Conservation (phyloP, 2,329 filamentous ascomycete genomes). For the Phoma herbarum region DNA sequence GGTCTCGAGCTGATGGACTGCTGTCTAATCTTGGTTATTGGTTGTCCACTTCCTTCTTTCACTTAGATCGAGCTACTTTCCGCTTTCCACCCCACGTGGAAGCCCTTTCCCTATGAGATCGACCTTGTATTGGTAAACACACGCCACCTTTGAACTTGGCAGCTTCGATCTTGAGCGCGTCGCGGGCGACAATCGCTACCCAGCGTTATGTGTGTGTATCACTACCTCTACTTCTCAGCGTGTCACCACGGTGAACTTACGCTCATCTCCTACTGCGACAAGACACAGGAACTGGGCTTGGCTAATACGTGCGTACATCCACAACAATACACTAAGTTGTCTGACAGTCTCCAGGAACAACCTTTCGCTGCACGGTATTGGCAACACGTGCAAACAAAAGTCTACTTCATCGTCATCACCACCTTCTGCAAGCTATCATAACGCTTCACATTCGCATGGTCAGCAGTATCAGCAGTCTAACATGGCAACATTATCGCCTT, state of each 20-base stretch:
- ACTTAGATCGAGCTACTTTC: not conserved
- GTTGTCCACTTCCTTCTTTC: not conserved
- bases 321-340: not conserved
- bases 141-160: not conserved
- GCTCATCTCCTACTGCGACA: conserved; percentile 45
- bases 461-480: conserved; percentile 30
- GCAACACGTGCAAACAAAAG: conserved; percentile 6
- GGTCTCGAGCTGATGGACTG: too few species aligned
- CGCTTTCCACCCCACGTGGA: not conserved
- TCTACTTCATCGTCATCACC: conserved; percentile 6
- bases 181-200: conserved; percentile 20
- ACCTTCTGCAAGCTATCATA: conserved; percentile 23
- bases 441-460: conserved; percentile 27
- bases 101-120: not conserved
- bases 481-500: conserved; percentile 39
- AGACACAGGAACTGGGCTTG: conserved; percentile 32
- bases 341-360: conserved; percentile 28
- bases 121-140: not conserved
- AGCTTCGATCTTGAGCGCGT: conserved; percentile 17
- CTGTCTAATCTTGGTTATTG: not conserved
- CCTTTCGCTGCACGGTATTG: conserved; percentile 25
- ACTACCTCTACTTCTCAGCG: conserved; percentile 44
- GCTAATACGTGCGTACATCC: conserved; percentile 27
- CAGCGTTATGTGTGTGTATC: conserved; percentile 48
- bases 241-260: conserved; percentile 47